phyloP scores from a whole-genome alignment of 306 rosid genomes.

The Neltuma alba region DNA sequence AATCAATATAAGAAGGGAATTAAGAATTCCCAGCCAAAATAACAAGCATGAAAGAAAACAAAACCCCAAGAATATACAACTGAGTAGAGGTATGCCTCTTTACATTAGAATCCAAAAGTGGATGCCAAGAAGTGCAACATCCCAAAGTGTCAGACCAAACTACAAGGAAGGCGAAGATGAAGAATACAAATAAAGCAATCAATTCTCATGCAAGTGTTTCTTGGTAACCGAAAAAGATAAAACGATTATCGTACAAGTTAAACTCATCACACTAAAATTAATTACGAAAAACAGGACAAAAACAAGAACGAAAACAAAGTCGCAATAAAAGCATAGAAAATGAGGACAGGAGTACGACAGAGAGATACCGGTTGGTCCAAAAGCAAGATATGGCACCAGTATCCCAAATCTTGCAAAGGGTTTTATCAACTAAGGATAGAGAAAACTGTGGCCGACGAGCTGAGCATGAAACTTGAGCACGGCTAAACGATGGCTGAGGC shows the following conservation, averaged over 20 bases:
- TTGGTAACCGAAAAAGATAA: not conserved
- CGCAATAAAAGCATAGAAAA: not conserved
- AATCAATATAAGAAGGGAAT: not conserved
- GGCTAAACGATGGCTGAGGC: not conserved
- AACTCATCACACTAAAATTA: too few species aligned
- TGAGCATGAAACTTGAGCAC: constrained; percentile 42
- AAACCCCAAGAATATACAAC: not conserved
- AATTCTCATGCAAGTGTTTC: not conserved
- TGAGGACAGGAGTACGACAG: not conserved
- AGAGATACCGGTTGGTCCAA: constrained; percentile 65
- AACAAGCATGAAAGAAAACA: not conserved
- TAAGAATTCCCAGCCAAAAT: not conserved
- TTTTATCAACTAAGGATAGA: constrained; percentile 48
- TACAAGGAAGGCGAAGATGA: not conserved
- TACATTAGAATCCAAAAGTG: not conserved
- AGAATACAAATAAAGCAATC: not conserved
- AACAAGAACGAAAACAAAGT: not conserved
- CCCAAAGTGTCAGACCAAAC: not conserved
- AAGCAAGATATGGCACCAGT: constrained; percentile 87
- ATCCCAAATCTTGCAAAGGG: constrained; percentile 51
- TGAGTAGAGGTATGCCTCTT: not conserved
- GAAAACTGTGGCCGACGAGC: constrained; percentile 35
- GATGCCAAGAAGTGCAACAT: not conserved
- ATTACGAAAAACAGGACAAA: not conserved
- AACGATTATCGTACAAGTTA: not conserved